A percentile compares a stretch with the other conserved stretches of the same genome.
phyloP scores from a whole-genome alignment of 2,329 filamentous ascomycete species.

The Arthrobotrys pseudoclavata region DNA sequence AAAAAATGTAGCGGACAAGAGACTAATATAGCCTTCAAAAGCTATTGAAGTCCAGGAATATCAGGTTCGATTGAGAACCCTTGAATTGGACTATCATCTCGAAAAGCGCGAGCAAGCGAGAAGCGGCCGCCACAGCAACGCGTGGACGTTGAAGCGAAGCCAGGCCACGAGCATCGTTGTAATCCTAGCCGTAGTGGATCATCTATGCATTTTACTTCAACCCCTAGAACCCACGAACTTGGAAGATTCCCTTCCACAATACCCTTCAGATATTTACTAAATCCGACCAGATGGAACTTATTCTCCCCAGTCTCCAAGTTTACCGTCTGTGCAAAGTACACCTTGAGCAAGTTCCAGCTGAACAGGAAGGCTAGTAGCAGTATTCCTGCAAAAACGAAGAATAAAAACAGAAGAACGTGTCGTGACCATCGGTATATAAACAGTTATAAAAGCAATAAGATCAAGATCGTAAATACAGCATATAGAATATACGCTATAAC shows the following conservation, averaged over 20 bases:
- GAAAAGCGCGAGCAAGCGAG: too few species aligned
- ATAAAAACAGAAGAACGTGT: slow-evolving; percentile 82
- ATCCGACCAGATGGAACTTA: slow-evolving; percentile 77
- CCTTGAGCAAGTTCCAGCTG: slow-evolving; percentile 82
- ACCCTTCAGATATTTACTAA: slow-evolving; percentile 76
- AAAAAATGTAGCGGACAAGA: too few species aligned
- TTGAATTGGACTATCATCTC: too few species aligned
- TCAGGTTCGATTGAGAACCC: too few species aligned
- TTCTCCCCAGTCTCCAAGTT: slow-evolving; percentile 76
- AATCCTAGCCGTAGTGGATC: slow-evolving; percentile 70
- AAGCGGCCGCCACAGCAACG: too few species aligned
- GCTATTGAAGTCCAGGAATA: too few species aligned
- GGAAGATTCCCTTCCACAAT: slow-evolving; percentile 70
- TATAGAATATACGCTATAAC: slow-evolving; percentile 32
- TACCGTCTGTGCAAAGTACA: slow-evolving; percentile 86
- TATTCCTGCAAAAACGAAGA: slow-evolving; percentile 79
- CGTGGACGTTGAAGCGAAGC: too few species aligned
- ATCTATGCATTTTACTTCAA: slow-evolving; percentile 74
- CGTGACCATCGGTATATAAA: slow-evolving; percentile 89
- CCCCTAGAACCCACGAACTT: slow-evolving; percentile 68
- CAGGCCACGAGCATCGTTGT: slow-evolving; percentile 78
- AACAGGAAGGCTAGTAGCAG: slow-evolving; percentile 92
- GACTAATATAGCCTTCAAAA: too few species aligned
- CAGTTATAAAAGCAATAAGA: slow-evolving; percentile 82
- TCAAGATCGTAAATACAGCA: slow-evolving; percentile 75